These are phyloP conservation scores for Leishmania martiniquensis DNA, from an alignment of 208 protist genomes.

Conservation along the genomic window DNA sequence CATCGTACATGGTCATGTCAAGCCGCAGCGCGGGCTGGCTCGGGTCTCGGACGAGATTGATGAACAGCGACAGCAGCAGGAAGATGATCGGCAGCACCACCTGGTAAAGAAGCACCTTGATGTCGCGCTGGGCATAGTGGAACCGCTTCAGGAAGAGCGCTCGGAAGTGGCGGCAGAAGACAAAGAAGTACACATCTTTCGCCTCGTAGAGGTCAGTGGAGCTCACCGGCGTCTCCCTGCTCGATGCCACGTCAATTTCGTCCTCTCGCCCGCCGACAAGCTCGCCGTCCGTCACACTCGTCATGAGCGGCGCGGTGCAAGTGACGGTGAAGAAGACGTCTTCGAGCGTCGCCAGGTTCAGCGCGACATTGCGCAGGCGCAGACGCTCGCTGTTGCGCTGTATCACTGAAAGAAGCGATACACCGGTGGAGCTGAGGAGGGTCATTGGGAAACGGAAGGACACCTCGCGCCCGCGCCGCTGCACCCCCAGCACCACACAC, in stretches of 20 bases:
- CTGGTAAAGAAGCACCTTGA: constrained; percentile 73
- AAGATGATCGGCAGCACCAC: constrained; percentile 78
- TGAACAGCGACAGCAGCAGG: constrained; percentile 71
- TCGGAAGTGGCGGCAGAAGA: constrained; percentile 71
- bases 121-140: constrained; percentile 77
- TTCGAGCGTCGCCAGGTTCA: constrained; percentile 83
- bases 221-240: background rate
- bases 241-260: constrained; percentile 1
- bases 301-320: constrained; percentile 18
- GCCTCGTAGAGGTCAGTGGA: constrained; percentile 26
- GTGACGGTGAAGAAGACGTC: constrained; percentile 80
- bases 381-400: constrained; percentile 42
- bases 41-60: constrained; percentile 60
- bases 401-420: constrained; percentile 52
- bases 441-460: constrained; percentile 71
- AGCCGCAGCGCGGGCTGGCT: constrained; percentile 57
- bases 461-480: constrained; percentile 75
- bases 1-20: constrained; percentile 70
- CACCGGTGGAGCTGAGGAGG: constrained; percentile 45
- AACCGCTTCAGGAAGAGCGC: constrained; percentile 79
- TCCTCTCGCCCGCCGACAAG: constrained; percentile 10
- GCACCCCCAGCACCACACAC: constrained; percentile 55
- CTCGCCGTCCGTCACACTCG: constrained; percentile 8
- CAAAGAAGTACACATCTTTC: constrained; percentile 13
- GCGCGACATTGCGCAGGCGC: constrained; percentile 50